phyloP scores from a whole-genome alignment of 2,329 filamentous ascomycete genomes.

The Elsinoe necatrix region DNA sequence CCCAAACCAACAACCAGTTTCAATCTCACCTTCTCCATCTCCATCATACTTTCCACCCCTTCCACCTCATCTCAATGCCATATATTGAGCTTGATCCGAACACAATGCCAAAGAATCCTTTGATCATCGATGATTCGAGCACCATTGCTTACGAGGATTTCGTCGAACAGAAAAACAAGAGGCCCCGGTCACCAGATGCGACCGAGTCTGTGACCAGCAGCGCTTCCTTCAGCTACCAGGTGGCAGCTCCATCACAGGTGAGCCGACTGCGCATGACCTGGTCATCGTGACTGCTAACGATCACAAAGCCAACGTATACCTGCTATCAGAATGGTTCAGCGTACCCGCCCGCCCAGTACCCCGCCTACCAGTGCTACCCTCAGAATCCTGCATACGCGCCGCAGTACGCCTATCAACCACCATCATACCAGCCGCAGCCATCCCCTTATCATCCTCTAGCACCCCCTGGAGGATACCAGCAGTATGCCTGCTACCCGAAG shows the following conservation, averaged over 20 bases:
- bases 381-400: constrained; percentile 1
- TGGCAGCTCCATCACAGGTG: background rate
- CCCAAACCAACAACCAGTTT: background rate
- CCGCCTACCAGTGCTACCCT: constrained; percentile 10
- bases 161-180: constrained; percentile 9
- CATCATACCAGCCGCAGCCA: background rate
- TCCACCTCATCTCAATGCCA: background rate
- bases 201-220: constrained; percentile 8
- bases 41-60: background rate
- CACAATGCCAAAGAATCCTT: background rate
- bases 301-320: constrained; percentile 5
- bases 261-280: background rate
- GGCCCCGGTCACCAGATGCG: background rate
- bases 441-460: background rate
- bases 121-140: constrained; percentile 15
- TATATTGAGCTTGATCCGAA: background rate
- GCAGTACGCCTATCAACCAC: constrained; percentile 2
- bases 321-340: constrained; percentile 1
- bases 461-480: constrained; percentile 2
- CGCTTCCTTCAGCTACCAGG: constrained; percentile 6
- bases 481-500: constrained; percentile 12
- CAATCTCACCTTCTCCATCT: background rate
- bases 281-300: background rate
- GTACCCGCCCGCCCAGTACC: background rate
- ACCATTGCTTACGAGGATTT: constrained; percentile 16